Percentiles rank a stretch among this genome's conserved stretches.
These are phyloP conservation scores for Aspergillus fumigatiaffinis DNA, from an alignment of 2,329 filamentous ascomycete species.

Conservation along the genomic window DNA sequence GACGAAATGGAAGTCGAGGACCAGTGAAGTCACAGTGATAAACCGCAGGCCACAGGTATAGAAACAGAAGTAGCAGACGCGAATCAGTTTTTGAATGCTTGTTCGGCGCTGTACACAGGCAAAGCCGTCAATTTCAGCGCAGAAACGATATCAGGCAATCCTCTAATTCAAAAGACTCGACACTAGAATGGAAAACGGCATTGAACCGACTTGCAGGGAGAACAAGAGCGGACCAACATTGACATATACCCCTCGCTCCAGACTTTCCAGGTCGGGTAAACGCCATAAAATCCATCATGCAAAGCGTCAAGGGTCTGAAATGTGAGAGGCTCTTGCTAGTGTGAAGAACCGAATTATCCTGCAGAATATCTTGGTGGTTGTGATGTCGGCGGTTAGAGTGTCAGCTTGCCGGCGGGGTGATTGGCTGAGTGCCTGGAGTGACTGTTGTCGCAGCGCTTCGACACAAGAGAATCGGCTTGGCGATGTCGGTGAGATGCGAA, in stretches of 20 bases:
- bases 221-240: background rate
- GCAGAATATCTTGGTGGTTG: conserved; percentile 9
- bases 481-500: background rate
- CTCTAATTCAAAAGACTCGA: background rate
- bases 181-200: background rate
- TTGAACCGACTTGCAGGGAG: background rate
- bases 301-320: conserved; percentile 19
- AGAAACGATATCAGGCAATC: background rate
- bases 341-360: conserved; percentile 18
- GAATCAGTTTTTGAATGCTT: background rate
- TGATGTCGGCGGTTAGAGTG: conserved; percentile 27
- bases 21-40: background rate
- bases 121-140: background rate
- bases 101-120: background rate
- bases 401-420: conserved; percentile 15
- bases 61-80: background rate
- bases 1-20: background rate
- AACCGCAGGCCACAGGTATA: background rate
- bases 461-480: background rate
- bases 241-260: conserved; percentile 10
- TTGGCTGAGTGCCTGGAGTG: conserved; percentile 17
- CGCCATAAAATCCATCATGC: conserved; percentile 1
- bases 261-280: conserved; percentile 3
- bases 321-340: conserved; percentile 17
- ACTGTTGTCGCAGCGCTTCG: conserved; percentile 15